Conservation (phyloP, 2,329 filamentous ascomycete species). For the Neofusicoccum parvum region DNA sequence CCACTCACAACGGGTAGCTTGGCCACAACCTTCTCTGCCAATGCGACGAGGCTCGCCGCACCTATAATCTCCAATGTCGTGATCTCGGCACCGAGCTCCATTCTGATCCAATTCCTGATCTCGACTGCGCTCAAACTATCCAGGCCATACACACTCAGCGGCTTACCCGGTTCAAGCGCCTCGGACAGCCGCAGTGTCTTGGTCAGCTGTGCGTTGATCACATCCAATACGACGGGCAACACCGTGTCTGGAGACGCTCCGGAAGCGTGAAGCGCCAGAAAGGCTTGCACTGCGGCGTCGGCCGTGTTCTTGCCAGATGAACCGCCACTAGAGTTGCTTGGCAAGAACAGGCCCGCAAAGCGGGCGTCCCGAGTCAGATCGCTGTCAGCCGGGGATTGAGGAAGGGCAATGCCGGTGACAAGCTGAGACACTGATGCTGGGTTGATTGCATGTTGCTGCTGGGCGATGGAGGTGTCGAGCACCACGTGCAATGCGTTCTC, state of each 20-base stretch:
- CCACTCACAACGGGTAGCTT: neutral
- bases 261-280: conserved; percentile 3
- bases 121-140: conserved; percentile 42
- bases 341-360: conserved; percentile 3
- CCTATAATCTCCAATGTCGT: conserved; percentile 30
- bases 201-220: conserved; percentile 20
- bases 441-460: conserved; percentile 21
- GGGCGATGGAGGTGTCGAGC: conserved; percentile 22
- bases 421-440: neutral
- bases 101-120: conserved; percentile 43
- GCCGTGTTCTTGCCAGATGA: neutral
- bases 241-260: neutral
- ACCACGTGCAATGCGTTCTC: conserved; percentile 24
- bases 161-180: conserved; percentile 23
- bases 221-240: conserved; percentile 15
- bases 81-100: conserved; percentile 33
- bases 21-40: conserved; percentile 24
- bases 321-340: neutral
- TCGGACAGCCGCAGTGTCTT: conserved; percentile 13
- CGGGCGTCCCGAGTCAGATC: neutral
- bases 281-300: neutral
- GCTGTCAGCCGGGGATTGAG: neutral
- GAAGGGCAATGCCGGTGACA: conserved; percentile 3
- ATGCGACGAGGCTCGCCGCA: conserved; percentile 22
- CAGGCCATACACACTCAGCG: conserved; percentile 32